Evolutionary conservation across 768 basidiomycete genomes (phyloP).

Genomic region (Clavaria fumosa): DNA sequence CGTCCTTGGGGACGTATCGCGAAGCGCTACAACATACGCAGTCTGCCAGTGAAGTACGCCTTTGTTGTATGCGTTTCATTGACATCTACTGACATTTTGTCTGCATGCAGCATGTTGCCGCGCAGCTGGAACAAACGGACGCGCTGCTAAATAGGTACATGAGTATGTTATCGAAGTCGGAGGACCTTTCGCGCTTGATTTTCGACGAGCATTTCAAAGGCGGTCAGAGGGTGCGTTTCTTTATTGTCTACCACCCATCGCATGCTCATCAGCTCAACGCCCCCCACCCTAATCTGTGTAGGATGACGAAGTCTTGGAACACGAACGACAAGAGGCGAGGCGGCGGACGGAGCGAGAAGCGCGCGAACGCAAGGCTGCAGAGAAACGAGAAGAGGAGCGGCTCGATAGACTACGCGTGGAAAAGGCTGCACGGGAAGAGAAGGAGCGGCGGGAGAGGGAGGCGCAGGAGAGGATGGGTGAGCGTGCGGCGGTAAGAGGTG

Average conservation of each 20-base stretch:
- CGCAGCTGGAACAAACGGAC: slow-evolving; percentile 57
- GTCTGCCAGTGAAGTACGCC: slow-evolving; percentile 53
- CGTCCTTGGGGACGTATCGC: slow-evolving; percentile 50
- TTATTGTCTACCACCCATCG: too few species aligned
- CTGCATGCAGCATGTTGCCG: slow-evolving; percentile 38
- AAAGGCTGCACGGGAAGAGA: slow-evolving; percentile 26
- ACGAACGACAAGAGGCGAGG: slow-evolving; percentile 30
- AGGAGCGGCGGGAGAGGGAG: slow-evolving; percentile 30
- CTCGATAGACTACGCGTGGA: slow-evolving; percentile 35
- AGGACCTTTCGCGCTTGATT: slow-evolving; percentile 48
- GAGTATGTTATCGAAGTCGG: slow-evolving; percentile 50
- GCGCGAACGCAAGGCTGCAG: slow-evolving; percentile 27
- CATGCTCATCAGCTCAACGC: neutral
- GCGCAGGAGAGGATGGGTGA: slow-evolving; percentile 23
- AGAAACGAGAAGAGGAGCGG: slow-evolving; percentile 30
- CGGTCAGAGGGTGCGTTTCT: slow-evolving; percentile 43
- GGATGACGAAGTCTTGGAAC: slow-evolving; percentile 45
- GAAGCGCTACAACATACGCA: slow-evolving; percentile 49
- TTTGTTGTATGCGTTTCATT: neutral
- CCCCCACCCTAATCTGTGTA: slow-evolving; percentile 14
- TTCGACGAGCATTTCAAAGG: slow-evolving; percentile 70
- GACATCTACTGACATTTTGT: neutral
- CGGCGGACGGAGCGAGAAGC: slow-evolving; percentile 28
- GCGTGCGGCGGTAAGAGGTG: slow-evolving; percentile 51
- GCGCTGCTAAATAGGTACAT: slow-evolving; percentile 64